These are phyloP conservation scores for Aegilops longissima DNA, from an alignment of 176 grass and related monocot genomes.

Conservation along the genomic window DNA sequence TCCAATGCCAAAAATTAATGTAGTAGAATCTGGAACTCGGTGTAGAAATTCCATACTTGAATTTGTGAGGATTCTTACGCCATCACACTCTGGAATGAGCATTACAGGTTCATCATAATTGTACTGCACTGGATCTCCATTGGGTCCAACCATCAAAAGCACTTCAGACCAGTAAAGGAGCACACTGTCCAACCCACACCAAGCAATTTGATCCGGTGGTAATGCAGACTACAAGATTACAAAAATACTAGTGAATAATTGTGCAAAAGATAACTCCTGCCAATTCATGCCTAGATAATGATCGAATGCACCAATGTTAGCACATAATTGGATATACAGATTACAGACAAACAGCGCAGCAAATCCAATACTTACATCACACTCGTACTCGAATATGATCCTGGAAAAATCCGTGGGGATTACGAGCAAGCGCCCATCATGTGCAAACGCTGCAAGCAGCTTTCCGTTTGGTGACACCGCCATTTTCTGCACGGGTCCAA, in stretches of 20 bases:
- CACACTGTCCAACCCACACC: constrained; percentile 95
- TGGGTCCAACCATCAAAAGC: constrained; percentile 87
- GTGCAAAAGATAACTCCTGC: not conserved
- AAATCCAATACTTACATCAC: constrained; percentile 62
- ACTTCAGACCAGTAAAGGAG: constrained; percentile 90
- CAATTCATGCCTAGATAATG: not conserved
- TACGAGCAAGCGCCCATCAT: constrained; percentile 81
- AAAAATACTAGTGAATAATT: not conserved
- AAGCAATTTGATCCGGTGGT: constrained; percentile 93
- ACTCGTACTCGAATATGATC: constrained; percentile 90
- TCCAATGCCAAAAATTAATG: constrained; percentile 87
- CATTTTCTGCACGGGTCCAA: constrained; percentile 97
- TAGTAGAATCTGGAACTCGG: constrained; percentile 78
- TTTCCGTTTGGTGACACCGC: constrained; percentile 86
- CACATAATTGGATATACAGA: not conserved
- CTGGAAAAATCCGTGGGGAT: constrained; percentile 87
- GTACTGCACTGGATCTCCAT: constrained; percentile 84
- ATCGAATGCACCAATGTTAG: not conserved
- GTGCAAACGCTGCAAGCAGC: constrained; percentile 79
- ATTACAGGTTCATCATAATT: constrained; percentile 90
- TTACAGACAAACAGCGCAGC: not conserved
- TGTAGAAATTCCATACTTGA: constrained; percentile 98
- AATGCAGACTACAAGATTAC: constrained; percentile 68
- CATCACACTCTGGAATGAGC: constrained; percentile 93
- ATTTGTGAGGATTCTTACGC: constrained; percentile 94